These are phyloP conservation scores for Tulasnella sp. DNA, from an alignment of 768 basidiomycete genomes.

Conservation along the genomic window DNA sequence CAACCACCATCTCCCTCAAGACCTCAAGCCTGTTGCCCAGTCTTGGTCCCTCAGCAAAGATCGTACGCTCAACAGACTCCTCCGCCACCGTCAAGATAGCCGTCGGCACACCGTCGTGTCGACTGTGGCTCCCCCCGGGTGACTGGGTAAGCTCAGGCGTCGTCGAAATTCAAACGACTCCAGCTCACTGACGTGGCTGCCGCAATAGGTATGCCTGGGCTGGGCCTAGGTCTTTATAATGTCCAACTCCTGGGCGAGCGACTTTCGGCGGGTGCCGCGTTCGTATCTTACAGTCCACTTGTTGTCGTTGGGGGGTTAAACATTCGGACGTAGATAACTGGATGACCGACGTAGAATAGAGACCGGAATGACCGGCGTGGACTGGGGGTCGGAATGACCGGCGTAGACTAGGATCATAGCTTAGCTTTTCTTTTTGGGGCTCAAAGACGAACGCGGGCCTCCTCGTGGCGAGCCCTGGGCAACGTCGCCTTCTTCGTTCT, in stretches of 20 bases:
- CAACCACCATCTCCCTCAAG: no score
- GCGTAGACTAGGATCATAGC: not conserved
- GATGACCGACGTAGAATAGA: not conserved
- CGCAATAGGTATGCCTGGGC: not conserved
- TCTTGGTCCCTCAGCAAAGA: no score
- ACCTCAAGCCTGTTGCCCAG: no score
- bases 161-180: not conserved
- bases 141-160: not conserved
- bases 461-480: conserved; percentile 5
- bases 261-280: not conserved
- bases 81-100: no score
- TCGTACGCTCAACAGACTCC: no score
- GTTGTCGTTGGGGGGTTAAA: not conserved
- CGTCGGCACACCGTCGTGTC: not conserved
- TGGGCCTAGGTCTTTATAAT: not conserved
- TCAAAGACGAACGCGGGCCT: not conserved
- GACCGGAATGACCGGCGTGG: not conserved
- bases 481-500: not conserved
- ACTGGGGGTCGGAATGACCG: not conserved
- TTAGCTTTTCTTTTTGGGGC: not conserved
- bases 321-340: not conserved
- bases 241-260: not conserved
- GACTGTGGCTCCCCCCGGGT: not conserved
- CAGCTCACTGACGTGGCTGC: not conserved
- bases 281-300: not conserved